Evolutionary conservation across 108 stramenopile genomes (phyloP), one percentile per base, ranked within the genome.

Genomic region (Nannochloropsis oceanica): DNA sequence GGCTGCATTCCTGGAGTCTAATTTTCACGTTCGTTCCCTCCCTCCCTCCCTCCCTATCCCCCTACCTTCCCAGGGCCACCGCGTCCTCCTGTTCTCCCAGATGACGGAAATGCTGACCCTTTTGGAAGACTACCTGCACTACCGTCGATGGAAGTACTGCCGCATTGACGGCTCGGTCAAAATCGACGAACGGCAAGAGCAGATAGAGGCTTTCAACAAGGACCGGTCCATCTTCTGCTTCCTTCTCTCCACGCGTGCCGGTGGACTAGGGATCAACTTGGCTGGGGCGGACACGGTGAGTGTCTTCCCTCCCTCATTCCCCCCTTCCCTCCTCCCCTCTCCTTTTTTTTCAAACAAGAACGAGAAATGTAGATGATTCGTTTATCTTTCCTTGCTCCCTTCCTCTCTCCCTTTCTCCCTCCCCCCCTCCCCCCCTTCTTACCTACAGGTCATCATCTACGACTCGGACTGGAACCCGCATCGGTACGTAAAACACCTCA

Each of bases 381-480:
- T n/a, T n/a, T n/a, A n/a, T n/a, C n/a, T n/a, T n/a, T n/a, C n/a
- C n/a, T n/a, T n/a, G n/a, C n/a, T n/a, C n/a, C n/a, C n/a, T n/a
- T n/a, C n/a, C n/a, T n/a, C n/a, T n/a, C n/a, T n/a, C 46, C 46
- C 14, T 18, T 13, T 18, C 59, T 73, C 59, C n/a, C n/a, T n/a
- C 59, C 59, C 59, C 10, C 59, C 59, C n/a, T 73, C 0, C 0
- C 9, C 9, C 59, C 59, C 59, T n/a, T n/a, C n/a, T 7, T n/a
- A 9, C 59, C 59, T n/a, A 7, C 59, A 73, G 59, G 59, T 73
- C 27, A 94, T 99, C 84, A 94, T 99, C 83, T 97, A 96, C 91
- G 98, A 97, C 86, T 93, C 93, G 81, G 98, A 99, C 89, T 99
- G 98, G 98, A 99, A 99, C 87, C 98, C 98, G 27, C 95, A 95